Base-by-base conservation (phyloP, 257 asterid species). In the Solanum chiquidenum region DNA sequence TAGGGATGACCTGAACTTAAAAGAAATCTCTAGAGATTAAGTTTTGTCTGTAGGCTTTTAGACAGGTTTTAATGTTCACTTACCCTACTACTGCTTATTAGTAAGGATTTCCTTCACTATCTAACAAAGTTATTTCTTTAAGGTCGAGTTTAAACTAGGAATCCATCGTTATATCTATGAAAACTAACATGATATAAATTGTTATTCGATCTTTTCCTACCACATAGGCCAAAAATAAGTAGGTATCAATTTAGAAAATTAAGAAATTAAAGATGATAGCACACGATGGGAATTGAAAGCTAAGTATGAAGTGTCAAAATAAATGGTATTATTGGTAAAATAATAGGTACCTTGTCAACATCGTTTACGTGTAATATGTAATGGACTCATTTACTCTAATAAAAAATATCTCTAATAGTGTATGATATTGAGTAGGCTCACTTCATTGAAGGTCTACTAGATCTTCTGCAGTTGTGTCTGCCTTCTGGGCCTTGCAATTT, bases 301-400 rank as follows among this genome's bases (percentile, higher is more conserved):
- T 25, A 40, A 25, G 82, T 1, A 8, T 82, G 69, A 82, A 49
- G 12, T 82, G 68, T 64, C 87, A 40, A 85, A 66, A 35, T 66
- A 25, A 21, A 58, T 42, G 58, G 66, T 38, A 29, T 85, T 85
- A 68, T 40, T 40, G 42, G 40, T 52, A 72, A 18, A 34, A 21
- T 49, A 46, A 38, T 38, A 11, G 88, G 73, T 86, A 86, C 64
- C 11, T 25, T 74, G 88, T 86, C 88, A 55, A 86, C 84, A 58
- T 86, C 88, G 20, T 34, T 27, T 52, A 13, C 37, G 21, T 18
- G 62, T 38, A 27, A 25, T 66, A 12, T 18, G 62, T 27, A 58
- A 66, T 66, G 85, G 42, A 29, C 42, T 85, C 64, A 85, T 85
- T 40, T 85, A 85, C 66, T 66, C 12, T 7, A 20, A 3, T 71